Evolutionary conservation across 2,329 filamentous ascomycete species (phyloP), one percentile per base, ranked within the genome.

Genomic region (Proliferodiscus dingleyae): DNA sequence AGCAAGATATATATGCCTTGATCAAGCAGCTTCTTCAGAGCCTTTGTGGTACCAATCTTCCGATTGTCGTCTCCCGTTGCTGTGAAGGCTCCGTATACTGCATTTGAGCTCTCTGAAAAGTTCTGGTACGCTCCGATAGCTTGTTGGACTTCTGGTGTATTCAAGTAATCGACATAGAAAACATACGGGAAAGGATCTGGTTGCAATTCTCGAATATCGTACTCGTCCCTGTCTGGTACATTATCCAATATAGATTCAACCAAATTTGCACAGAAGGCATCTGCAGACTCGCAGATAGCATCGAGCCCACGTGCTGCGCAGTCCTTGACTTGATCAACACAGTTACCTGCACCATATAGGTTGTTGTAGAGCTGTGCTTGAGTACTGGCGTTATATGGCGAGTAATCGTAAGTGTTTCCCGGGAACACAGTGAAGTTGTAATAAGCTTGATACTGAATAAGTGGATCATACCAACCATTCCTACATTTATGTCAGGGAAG

Each of bases 1-100:
- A 89, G 72, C 50, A 90, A 67, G 7, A 91, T 76, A 2, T 78
- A 80, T 8, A 88, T 75, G 22, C 79, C 80, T 2, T 70, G 72
- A n/a, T 75, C 68, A 37, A 86, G 67, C n/a, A 86, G 71, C 16
- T 71, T 66, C 42, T 78, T 76, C 1, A 86, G 70, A 5, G 62
- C 65, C 9, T 71, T 61, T 2, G 77, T 49, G 2, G 70, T 63
- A 2, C 78, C 75, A 36, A 67, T 71, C 29, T 64, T 66, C 10
- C 72, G 65, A 42, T 66, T 71, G 47, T 74, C 72, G 48, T 78
- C 75, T 9, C 73, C 73, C 0, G 73, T 75, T 9, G 54, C 64
- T 1, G 56, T 60, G 55, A 78, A 78, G 1, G 71, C 70, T 4
- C 47, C 53, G 30, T 58, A 57, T 2, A 77, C 72, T 0, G 70